Base-by-base conservation (phyloP, 805 yeast species). In the Barnettozyma wickerhamii region DNA sequence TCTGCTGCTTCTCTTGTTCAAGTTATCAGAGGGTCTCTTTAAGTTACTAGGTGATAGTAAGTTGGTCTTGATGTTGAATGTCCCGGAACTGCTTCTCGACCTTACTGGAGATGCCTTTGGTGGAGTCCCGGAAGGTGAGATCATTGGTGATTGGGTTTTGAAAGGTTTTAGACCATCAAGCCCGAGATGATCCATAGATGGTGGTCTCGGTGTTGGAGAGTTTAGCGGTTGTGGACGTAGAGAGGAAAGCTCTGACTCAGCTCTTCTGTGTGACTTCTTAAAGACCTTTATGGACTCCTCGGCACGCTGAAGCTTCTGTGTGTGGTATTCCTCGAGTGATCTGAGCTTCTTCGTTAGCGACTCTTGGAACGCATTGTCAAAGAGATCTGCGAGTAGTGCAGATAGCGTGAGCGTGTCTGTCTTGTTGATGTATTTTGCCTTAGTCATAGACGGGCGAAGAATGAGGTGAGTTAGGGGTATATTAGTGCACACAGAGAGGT, bases 401-500 rank as follows among this genome's bases (percentile, higher is more conserved):
- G 43, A 20, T 4, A 56, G 29, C 2, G 31, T 19, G 0, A 40
- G 6, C 5, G 40, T 15, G 30, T 55, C 58, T 29, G 19, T 26
- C 2, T 46, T 21, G 18, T 41, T 30, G 1, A 49, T 34, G 30
- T 36, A 15, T 2, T n/a, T 17, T 6, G 37, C 35, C 20, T 46
- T 52, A 2, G 37, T 33, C 2, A 51, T 47, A 4, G 48, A 38
- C 31, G 63, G 60, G 26, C 63, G 48, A 7, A 56, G 14, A 2
- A 60, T 17, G 2, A 54, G 31, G 30, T 60, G 59, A 19, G 48
- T 35, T 26, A 60, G 49, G 6, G 64, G 62, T 7, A 58, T 36
- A 6, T 31, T 33, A 20, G 32, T 29, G 5, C 39, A 32, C 5
- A 38, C 6, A 5, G n/a, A 10, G 7, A 47, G 14, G 4, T 50